Evolutionary conservation across 306 rosid genomes (phyloP).

Genomic region (Cicer yamashitae): DNA sequence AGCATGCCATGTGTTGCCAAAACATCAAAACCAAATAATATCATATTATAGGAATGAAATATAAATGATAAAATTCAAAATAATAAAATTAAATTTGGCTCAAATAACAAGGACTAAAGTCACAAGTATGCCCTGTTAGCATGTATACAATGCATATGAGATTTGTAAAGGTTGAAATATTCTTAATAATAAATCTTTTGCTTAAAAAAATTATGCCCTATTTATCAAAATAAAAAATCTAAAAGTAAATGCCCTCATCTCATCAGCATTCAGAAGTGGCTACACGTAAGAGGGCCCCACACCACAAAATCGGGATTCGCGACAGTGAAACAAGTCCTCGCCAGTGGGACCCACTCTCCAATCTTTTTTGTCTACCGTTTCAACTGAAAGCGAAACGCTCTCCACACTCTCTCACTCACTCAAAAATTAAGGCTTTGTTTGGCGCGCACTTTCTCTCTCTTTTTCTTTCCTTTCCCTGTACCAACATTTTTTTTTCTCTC

Average conservation of each 20-base stretch:
- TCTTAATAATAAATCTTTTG: no score
- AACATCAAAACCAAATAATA: no score
- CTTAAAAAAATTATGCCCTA: no score
- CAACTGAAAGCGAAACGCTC: slow-evolving; percentile 51
- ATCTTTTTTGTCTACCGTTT: slow-evolving; percentile 51
- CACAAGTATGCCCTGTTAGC: no score
- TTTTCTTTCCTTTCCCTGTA: slow-evolving; percentile 12
- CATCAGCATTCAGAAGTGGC: slow-evolving; percentile 42
- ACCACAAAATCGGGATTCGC: slow-evolving; percentile 57
- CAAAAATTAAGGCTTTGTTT: slow-evolving; percentile 19
- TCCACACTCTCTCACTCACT: slow-evolving; percentile 20
- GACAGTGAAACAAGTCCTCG: slow-evolving; percentile 50
- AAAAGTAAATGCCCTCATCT: neutral
- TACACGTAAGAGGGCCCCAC: slow-evolving; percentile 35
- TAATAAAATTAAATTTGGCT: no score
- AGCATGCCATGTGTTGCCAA: no score
- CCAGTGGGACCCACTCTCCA: slow-evolving; percentile 47
- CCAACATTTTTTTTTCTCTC: neutral
- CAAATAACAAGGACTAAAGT: no score
- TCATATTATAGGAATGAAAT: no score
- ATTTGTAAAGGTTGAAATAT: no score
- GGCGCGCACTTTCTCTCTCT: slow-evolving; percentile 22
- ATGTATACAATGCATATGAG: no score
- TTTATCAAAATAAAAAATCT: neutral
- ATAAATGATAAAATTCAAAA: no score